Percentiles rank a stretch among this genome's conserved stretches.
Conservation (phyloP, 2,329 filamentous ascomycete genomes). For the Apiospora rasikravindrae region DNA sequence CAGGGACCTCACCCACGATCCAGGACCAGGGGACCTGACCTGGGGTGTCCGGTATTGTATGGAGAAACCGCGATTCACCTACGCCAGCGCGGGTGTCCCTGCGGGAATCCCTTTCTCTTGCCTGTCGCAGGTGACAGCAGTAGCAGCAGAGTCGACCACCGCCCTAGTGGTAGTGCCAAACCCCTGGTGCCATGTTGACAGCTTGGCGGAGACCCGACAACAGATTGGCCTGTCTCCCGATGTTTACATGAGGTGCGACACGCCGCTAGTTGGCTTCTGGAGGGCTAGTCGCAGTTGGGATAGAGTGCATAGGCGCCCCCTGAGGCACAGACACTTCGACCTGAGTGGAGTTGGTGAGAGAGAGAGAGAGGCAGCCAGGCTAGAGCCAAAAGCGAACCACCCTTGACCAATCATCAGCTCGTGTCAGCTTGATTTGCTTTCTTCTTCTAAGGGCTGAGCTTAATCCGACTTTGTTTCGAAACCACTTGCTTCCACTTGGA, state of each 20-base stretch:
- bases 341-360: neutral
- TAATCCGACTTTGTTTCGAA: constrained; percentile 12
- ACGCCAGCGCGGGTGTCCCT: neutral
- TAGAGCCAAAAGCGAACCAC: neutral
- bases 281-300: neutral
- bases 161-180: neutral
- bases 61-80: neutral
- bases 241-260: neutral
- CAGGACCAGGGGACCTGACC: neutral
- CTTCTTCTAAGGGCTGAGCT: neutral
- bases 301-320: neutral
- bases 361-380: neutral
- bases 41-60: neutral
- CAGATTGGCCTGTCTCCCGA: neutral
- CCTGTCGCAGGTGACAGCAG: neutral
- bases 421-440: neutral
- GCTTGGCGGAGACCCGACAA: neutral
- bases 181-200: constrained; percentile 5
- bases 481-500: neutral
- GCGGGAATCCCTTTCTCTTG: neutral
- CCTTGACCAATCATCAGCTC: neutral
- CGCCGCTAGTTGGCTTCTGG: neutral
- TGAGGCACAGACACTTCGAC: neutral
- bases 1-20: neutral
- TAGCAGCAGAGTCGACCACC: neutral